phyloP scores from a whole-genome alignment of 176 grass and related monocot genomes.

The Aegilops tauschii region DNA sequence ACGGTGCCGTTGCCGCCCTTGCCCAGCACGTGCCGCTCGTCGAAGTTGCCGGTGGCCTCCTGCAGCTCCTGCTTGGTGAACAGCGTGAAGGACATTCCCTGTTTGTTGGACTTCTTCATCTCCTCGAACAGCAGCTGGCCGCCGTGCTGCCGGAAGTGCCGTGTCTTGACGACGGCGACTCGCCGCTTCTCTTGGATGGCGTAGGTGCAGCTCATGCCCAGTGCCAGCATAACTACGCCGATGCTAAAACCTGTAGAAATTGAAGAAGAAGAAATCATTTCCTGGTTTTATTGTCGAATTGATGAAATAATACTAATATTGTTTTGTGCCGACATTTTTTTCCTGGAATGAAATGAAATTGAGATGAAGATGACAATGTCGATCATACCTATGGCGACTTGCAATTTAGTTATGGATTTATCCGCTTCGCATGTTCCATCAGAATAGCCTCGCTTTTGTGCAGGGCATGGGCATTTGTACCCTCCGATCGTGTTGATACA shows the following conservation, averaged over 20 bases:
- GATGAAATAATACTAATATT: too few relatives aligned
- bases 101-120: constrained; percentile 30
- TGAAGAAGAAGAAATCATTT: not conserved
- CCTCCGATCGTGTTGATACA: constrained; percentile 31
- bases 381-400: constrained; percentile 17
- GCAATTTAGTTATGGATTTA: not conserved
- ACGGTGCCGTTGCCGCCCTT: constrained; percentile 69
- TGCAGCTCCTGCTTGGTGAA: constrained; percentile 53
- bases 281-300: too few relatives aligned
- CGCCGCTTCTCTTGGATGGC: constrained; percentile 36
- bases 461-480: constrained; percentile 35
- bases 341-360: too few relatives aligned
- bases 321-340: too few relatives aligned
- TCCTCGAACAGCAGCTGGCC: constrained; percentile 37
- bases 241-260: constrained; percentile 22
- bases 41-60: constrained; percentile 44
- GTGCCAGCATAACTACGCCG: constrained; percentile 9
- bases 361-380: not conserved
- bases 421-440: constrained; percentile 5
- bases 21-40: constrained; percentile 39
- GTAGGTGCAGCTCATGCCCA: constrained; percentile 21
- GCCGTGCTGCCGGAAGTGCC: constrained; percentile 56
- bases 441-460: not conserved
- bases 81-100: constrained; percentile 38
- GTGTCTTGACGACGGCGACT: constrained; percentile 14